Conservation (phyloP, 768 basidiomycete species). For the Trametes cinnabarina region DNA sequence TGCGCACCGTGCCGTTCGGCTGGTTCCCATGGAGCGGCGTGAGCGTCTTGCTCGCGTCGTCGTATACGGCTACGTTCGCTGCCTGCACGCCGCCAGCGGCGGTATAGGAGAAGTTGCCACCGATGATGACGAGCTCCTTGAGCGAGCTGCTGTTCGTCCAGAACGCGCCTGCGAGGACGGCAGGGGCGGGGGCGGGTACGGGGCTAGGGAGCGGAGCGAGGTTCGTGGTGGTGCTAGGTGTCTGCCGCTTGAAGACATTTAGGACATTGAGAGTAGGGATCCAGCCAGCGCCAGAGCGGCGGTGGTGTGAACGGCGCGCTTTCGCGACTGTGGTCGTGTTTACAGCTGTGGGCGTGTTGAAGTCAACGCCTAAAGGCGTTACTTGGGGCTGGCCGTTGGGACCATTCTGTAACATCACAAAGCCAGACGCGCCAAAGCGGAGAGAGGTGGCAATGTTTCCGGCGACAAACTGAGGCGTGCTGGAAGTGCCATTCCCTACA, state of each 20-base stretch:
- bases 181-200: conserved; percentile 64
- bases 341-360: conserved; percentile 36
- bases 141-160: conserved; percentile 78
- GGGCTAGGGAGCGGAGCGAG: conserved; percentile 53
- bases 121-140: conserved; percentile 72
- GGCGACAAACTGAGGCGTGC: conserved; percentile 60
- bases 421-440: conserved; percentile 72
- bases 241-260: conserved; percentile 53
- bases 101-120: conserved; percentile 83
- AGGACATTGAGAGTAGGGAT: conserved; percentile 42
- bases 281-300: conserved; percentile 43
- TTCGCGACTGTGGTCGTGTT: conserved; percentile 29
- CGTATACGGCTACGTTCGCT: conserved; percentile 69
- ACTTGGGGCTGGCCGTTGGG: conserved; percentile 51
- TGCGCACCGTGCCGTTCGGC: conserved; percentile 71
- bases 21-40: conserved; percentile 58
- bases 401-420: conserved; percentile 75
- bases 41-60: conserved; percentile 48
- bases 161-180: conserved; percentile 83
- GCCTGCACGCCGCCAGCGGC: conserved; percentile 39
- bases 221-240: conserved; percentile 31
- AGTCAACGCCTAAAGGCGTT: conserved; percentile 57
- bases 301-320: conserved; percentile 40
- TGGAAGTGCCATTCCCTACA: conserved; percentile 61
- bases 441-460: conserved; percentile 59